Base-by-base conservation (phyloP, 2,329 filamentous ascomycete genomes). In the Ceratocystis albifundus region DNA sequence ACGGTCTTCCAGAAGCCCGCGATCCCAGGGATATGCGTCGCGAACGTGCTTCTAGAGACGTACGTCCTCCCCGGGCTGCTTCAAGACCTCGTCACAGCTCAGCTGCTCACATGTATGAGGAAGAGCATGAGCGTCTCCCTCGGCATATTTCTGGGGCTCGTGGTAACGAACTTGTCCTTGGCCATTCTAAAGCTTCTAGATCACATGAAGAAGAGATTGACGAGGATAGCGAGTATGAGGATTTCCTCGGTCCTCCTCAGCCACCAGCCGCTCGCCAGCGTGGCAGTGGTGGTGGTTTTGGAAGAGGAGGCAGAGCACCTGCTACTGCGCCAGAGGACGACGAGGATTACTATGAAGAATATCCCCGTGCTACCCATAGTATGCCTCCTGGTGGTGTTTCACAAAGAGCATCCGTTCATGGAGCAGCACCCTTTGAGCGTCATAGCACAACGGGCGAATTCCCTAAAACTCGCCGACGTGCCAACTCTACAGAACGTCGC, bases 381-480 rank as follows among this genome's bases (percentile, higher is more conserved):
- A 53, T 62, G 59, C 59, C 55, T 44, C 46, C 55, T 10, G 66
- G 32, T 25, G 50, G 55, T n/a, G 62, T 32, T 53, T 48, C 45
- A n/a, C 62, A 32, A 20, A 53, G 62, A 53, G 62, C 45, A 55
- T 53, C 45, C n/a, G 41, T n/a, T 4, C 62, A 30, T 53, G 62
- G 45, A 46, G 55, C 61, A 2, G 36, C 15, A 15, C 44, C 20
- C 36, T 32, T 64, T 17, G 67, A 68, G 17, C 64, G 67, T 15
- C 67, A 68, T 30, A 68, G 67, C 28, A 61, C 65, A 30, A 53
- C 64, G 4, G 67, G 67, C 7, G 67, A 68, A 12, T 61, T 68
- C n/a, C 41, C 67, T 20, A 68, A 68, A 32, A 30, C 36, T n/a
- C 64, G 67, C 25, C 67, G 67, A 12, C 67, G 67, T 48, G 67